Evolutionary conservation across 345 rosid species (phyloP).

Genomic region (Euclidium syriacum): DNA sequence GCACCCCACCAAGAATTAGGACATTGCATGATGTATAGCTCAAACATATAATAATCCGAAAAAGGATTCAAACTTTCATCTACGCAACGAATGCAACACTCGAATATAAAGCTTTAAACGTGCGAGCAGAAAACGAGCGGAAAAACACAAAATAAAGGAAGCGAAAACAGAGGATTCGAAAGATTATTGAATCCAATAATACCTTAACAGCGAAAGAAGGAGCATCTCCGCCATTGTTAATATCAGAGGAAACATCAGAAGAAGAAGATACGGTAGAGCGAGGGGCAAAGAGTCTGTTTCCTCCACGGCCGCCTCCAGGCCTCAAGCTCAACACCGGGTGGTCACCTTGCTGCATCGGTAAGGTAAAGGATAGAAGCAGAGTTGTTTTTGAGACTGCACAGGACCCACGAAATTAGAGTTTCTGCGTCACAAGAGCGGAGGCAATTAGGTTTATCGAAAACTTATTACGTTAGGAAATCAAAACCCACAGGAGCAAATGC

Average conservation of each 20-base stretch:
- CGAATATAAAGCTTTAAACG: background rate
- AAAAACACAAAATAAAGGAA: background rate
- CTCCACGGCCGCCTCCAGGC: conserved; percentile 36
- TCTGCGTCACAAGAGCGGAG: background rate
- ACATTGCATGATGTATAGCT: conserved; percentile 27
- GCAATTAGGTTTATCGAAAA: no score
- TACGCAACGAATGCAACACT: background rate
- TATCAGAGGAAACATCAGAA: background rate
- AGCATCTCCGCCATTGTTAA: conserved; percentile 10
- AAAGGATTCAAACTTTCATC: conserved; percentile 5
- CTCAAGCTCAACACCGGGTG: conserved; percentile 27
- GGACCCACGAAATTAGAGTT: background rate
- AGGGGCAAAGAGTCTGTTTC: conserved; percentile 20
- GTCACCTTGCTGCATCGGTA: conserved; percentile 28
- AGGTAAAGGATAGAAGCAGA: background rate
- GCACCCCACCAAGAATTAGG: conserved; percentile 81
- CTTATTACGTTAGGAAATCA: no score
- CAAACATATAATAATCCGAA: background rate
- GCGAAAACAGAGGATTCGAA: background rate
- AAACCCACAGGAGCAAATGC: background rate
- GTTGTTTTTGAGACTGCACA: background rate
- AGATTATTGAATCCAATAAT: background rate
- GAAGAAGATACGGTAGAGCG: conserved; percentile 16
- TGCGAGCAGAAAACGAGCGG: background rate
- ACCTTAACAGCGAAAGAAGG: conserved; percentile 29